A percentile compares a stretch with the other conserved stretches of the same genome.
phyloP scores from a whole-genome alignment of 768 basidiomycete genomes.

The Rubroboletus satanas region DNA sequence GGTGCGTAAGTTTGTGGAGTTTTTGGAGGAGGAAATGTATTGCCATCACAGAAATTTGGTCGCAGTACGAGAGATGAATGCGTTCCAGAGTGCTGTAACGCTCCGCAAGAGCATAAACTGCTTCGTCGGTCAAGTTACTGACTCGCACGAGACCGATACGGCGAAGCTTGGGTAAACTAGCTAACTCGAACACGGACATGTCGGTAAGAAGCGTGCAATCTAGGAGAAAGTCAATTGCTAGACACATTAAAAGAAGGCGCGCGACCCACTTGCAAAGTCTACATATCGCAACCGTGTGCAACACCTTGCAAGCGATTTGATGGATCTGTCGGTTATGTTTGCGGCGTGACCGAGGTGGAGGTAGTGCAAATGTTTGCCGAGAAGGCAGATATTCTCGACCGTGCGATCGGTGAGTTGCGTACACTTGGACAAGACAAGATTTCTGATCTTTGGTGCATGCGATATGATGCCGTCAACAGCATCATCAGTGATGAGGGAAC shows the following conservation, averaged over 20 bases:
- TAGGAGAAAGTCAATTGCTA: slow-evolving; percentile 30
- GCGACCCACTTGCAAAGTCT: slow-evolving; percentile 85
- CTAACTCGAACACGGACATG: slow-evolving; percentile 89
- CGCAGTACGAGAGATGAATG: slow-evolving; percentile 96
- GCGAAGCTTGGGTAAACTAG: slow-evolving; percentile 82
- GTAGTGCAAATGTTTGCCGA: slow-evolving; percentile 93
- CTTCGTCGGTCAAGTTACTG: slow-evolving; percentile 88
- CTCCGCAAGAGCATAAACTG: slow-evolving; percentile 83
- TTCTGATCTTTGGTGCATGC: slow-evolving; percentile 80
- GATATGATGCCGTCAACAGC: slow-evolving; percentile 80
- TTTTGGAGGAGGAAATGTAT: slow-evolving; percentile 87
- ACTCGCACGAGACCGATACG: slow-evolving; percentile 95
- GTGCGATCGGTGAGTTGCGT: slow-evolving; percentile 71
- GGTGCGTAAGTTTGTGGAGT: slow-evolving; percentile 87
- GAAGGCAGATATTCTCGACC: slow-evolving; percentile 76
- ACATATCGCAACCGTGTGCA: slow-evolving; percentile 93
- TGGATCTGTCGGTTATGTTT: slow-evolving; percentile 86
- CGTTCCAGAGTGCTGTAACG: slow-evolving; percentile 86
- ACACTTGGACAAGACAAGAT: slow-evolving; percentile 86
- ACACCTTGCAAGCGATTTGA: slow-evolving; percentile 74
- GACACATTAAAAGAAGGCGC: neutral
- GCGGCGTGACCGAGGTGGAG: slow-evolving; percentile 91
- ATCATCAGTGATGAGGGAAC: slow-evolving; percentile 73
- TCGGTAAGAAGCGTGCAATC: slow-evolving; percentile 88
- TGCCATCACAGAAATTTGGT: slow-evolving; percentile 88